phyloP scores from a whole-genome alignment of 2,329 filamentous ascomycete genomes.

The Colletotrichum coccodes region DNA sequence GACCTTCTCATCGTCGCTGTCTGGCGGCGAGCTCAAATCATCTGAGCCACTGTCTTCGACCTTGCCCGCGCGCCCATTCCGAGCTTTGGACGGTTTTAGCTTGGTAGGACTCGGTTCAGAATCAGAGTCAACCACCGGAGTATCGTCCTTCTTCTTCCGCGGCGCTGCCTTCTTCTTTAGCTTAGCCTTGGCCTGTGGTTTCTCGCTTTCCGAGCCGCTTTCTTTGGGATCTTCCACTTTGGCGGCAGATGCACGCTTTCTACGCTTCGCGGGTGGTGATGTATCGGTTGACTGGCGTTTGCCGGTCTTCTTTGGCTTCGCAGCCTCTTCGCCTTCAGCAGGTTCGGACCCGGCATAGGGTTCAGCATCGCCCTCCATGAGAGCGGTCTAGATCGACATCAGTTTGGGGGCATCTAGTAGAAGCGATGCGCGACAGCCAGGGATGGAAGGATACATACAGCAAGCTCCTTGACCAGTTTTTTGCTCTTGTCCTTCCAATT shows the following conservation, averaged over 20 bases:
- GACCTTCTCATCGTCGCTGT: slow-evolving; percentile 36
- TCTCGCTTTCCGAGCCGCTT: slow-evolving; percentile 36
- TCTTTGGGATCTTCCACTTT: slow-evolving; percentile 43
- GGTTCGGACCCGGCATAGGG: background rate
- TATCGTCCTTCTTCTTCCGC: slow-evolving; percentile 40
- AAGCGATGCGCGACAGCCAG: background rate
- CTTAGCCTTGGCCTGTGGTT: slow-evolving; percentile 27
- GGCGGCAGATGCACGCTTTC: slow-evolving; percentile 46
- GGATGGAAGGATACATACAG: slow-evolving; percentile 53
- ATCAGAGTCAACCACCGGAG: slow-evolving; percentile 39
- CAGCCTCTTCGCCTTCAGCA: slow-evolving; percentile 9
- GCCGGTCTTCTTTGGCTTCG: slow-evolving; percentile 41
- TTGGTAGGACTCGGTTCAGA: slow-evolving; percentile 41
- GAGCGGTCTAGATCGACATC: slow-evolving; percentile 1
- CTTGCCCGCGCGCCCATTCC: slow-evolving; percentile 20
- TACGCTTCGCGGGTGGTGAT: slow-evolving; percentile 50
- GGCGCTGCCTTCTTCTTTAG: slow-evolving; percentile 39
- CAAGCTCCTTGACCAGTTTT: slow-evolving; percentile 61
- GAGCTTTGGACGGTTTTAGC: slow-evolving; percentile 31
- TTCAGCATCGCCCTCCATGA: slow-evolving; percentile 2
- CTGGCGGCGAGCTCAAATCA: slow-evolving; percentile 11
- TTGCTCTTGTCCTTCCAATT: slow-evolving; percentile 71
- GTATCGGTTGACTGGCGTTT: slow-evolving; percentile 48
- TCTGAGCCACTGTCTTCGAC: slow-evolving; percentile 28
- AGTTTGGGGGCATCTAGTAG: background rate